Percentiles rank a stretch among this genome's conserved stretches.
phyloP scores from a whole-genome alignment of 2,329 filamentous ascomycete species.

The Penicillium sp. region DNA sequence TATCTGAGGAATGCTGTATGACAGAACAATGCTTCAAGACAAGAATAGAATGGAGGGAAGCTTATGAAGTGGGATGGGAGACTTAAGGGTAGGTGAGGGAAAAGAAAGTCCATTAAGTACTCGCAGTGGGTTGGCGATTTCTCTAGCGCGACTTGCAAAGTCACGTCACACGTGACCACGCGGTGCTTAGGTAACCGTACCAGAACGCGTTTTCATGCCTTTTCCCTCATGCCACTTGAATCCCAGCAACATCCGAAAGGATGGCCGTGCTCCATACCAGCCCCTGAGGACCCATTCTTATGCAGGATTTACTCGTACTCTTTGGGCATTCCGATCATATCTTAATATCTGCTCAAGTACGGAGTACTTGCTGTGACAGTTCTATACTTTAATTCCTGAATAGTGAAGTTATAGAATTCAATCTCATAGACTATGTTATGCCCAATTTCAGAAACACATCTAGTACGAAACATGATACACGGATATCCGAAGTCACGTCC shows the following conservation, averaged over 20 bases:
- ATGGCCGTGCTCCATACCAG: slow-evolving; percentile 24
- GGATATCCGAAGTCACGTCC: not conserved
- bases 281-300: slow-evolving; percentile 2
- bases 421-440: no score
- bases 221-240: slow-evolving; percentile 25
- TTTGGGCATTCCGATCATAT: slow-evolving; percentile 8
- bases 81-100: slow-evolving; percentile 9
- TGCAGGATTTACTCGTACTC: not conserved
- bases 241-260: slow-evolving; percentile 26
- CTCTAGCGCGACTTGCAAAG: slow-evolving; percentile 42
- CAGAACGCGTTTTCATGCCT: slow-evolving; percentile 5
- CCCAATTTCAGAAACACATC: not conserved
- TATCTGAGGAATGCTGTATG: slow-evolving; percentile 31
- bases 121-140: slow-evolving; percentile 29
- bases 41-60: slow-evolving; percentile 17
- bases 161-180: slow-evolving; percentile 44
- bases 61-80: slow-evolving; percentile 26
- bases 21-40: slow-evolving; percentile 27
- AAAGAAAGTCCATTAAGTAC: slow-evolving; percentile 35
- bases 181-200: slow-evolving; percentile 25
- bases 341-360: not conserved
- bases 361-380: not conserved
- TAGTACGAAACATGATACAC: not conserved
- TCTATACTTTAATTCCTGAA: not conserved
- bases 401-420: not conserved